These are phyloP conservation scores for Aspergillus fumigatiaffinis DNA, from an alignment of 2,329 filamentous ascomycete species.

Conservation along the genomic window DNA sequence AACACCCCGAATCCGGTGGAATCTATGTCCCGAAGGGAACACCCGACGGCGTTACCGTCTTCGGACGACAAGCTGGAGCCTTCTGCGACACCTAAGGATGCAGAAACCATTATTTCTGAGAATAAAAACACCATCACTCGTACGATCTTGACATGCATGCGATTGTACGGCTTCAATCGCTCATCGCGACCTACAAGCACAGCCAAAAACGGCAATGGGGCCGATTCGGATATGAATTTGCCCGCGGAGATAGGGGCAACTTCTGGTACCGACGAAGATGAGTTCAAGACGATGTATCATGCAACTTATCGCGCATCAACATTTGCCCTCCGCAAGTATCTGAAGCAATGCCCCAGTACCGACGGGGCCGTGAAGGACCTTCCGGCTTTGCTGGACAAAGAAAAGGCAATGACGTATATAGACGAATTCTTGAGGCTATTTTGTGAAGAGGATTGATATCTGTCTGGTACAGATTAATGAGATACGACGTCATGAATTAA, in stretches of 20 bases:
- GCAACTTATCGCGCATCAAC: conserved; percentile 41
- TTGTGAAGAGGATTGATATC: conserved; percentile 34
- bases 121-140: conserved; percentile 41
- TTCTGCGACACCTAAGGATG: conserved; percentile 19
- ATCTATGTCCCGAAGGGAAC: conserved; percentile 6
- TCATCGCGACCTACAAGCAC: conserved; percentile 18
- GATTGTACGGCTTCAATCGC: conserved; percentile 41
- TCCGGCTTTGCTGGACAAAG: conserved; percentile 30
- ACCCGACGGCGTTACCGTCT: conserved; percentile 13
- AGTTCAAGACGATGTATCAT: conserved; percentile 44
- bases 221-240: neutral
- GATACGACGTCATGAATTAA: conserved; percentile 17
- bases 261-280: conserved; percentile 33
- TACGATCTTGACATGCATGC: conserved; percentile 43
- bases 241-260: neutral
- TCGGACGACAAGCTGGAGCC: conserved; percentile 15
- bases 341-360: conserved; percentile 22
- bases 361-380: conserved; percentile 4
- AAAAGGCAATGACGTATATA: conserved; percentile 39
- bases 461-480: conserved; percentile 18
- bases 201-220: neutral
- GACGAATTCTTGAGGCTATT: conserved; percentile 41
- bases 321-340: conserved; percentile 40
- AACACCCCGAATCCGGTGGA: conserved; percentile 27
- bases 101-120: conserved; percentile 28